phyloP scores from a whole-genome alignment of 805 yeast species.

The Cyberlindnera nakhonratchasimensis region DNA sequence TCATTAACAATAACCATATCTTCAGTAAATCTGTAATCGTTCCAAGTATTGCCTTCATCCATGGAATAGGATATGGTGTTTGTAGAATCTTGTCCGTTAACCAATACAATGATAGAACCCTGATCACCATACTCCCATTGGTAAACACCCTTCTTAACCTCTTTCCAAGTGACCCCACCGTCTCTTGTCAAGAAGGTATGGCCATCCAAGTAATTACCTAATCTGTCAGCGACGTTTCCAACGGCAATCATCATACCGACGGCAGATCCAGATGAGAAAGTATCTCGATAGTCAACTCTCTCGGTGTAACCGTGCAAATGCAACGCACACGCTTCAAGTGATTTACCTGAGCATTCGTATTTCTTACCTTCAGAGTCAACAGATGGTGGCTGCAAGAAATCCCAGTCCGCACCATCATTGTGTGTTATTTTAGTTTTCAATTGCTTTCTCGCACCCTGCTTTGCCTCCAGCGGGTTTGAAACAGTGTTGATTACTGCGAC shows the following conservation, averaged over 20 bases:
- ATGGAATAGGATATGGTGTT: constrained; percentile 59
- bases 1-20: constrained; percentile 58
- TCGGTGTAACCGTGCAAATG: constrained; percentile 91
- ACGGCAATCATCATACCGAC: constrained; percentile 84
- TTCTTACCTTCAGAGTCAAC: constrained; percentile 57
- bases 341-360: constrained; percentile 48
- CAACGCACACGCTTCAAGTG: constrained; percentile 65
- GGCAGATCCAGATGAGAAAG: constrained; percentile 85
- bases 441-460: constrained; percentile 45
- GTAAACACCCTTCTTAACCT: constrained; percentile 64
- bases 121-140: constrained; percentile 98
- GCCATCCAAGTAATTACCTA: constrained; percentile 48
- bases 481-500: constrained; percentile 73
- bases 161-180: constrained; percentile 89
- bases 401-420: constrained; percentile 92
- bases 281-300: constrained; percentile 76
- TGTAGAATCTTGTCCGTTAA: constrained; percentile 55
- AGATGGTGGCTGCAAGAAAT: constrained; percentile 63
- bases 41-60: constrained; percentile 82
- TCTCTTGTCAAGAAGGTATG: constrained; percentile 80
- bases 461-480: constrained; percentile 45
- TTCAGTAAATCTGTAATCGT: constrained; percentile 57
- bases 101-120: constrained; percentile 80
- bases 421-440: constrained; percentile 74
- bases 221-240: constrained; percentile 80